Percentiles rank a stretch among this genome's conserved stretches.
Conservation (phyloP, 2,329 filamentous ascomycete species). For the Ceratocystis ficicola region DNA sequence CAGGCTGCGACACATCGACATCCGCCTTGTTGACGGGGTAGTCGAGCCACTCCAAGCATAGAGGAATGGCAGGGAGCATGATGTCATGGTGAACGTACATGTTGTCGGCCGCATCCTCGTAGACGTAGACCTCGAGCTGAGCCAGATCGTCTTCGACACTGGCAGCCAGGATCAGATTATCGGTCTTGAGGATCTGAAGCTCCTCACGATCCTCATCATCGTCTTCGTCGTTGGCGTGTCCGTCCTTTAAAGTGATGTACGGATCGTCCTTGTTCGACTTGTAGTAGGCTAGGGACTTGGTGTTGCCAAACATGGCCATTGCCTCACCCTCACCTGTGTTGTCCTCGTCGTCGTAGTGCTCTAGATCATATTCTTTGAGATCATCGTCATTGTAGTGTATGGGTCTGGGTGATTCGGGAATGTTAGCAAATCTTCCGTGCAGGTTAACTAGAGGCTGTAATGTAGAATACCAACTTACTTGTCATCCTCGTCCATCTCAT, state of each 20-base stretch:
- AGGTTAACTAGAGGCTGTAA: not conserved
- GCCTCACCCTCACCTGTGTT: conserved; percentile 46
- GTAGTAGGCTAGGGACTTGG: conserved; percentile 88
- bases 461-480: conserved; percentile 16
- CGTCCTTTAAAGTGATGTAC: conserved; percentile 78
- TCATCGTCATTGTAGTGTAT: conserved; percentile 61
- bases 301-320: conserved; percentile 88
- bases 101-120: conserved; percentile 90
- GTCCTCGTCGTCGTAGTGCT: conserved; percentile 69
- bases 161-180: conserved; percentile 83
- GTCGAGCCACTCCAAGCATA: conserved; percentile 92
- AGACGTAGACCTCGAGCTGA: conserved; percentile 92
- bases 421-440: conserved; percentile 23
- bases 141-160: conserved; percentile 96
- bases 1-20: conserved; percentile 51
- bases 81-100: conserved; percentile 99
- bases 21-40: conserved; percentile 66
- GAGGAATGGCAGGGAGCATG: conserved; percentile 92
- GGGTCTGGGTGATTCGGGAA: not conserved
- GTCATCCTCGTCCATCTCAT: conserved; percentile 20
- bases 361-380: conserved; percentile 89
- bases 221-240: conserved; percentile 59
- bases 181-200: conserved; percentile 79
- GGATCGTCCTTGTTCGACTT: conserved; percentile 89
- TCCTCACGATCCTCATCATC: conserved; percentile 69